Conservation (phyloP, 192 early-diverging fungal species). For the Cetraspora pellucida region DNA sequence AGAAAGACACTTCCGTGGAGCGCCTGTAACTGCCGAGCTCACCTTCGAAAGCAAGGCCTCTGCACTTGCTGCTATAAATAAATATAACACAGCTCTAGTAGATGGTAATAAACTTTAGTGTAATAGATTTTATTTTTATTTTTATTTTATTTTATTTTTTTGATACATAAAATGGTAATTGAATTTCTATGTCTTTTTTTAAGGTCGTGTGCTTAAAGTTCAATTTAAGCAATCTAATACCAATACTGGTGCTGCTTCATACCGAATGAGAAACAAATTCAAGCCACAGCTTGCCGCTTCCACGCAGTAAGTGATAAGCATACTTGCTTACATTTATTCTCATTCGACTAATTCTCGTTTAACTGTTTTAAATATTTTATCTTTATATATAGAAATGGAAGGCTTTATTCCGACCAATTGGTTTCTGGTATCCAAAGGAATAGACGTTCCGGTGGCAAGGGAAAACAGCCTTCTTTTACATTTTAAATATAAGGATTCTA, state of each 20-base stretch:
- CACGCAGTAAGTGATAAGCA: background rate
- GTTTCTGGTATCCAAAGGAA: conserved; percentile 12
- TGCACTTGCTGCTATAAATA: conserved; percentile 46
- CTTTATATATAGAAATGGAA: conserved; percentile 34
- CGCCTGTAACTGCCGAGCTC: conserved; percentile 43
- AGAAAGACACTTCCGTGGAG: conserved; percentile 34
- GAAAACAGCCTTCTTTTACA: conserved; percentile 24
- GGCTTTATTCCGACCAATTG: conserved; percentile 41
- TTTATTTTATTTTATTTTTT: background rate
- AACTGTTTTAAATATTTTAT: no score
- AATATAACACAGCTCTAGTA: conserved; percentile 46
- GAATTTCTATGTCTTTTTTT: background rate
- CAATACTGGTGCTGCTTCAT: conserved; percentile 20
- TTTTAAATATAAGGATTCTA: background rate
- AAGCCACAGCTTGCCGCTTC: conserved; percentile 6
- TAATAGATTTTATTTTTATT: background rate
- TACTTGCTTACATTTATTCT: no score
- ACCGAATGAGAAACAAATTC: conserved; percentile 22
- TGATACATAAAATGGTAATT: background rate
- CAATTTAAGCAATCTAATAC: conserved; percentile 37
- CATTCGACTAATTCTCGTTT: no score
- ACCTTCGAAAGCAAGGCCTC: conserved; percentile 41
- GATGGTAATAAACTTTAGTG: conserved; percentile 42
- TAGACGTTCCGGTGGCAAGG: conserved; percentile 13
- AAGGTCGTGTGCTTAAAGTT: conserved; percentile 43